phyloP scores from a whole-genome alignment of 164 flowering plant genomes.

The Euptelea pleiosperma region DNA sequence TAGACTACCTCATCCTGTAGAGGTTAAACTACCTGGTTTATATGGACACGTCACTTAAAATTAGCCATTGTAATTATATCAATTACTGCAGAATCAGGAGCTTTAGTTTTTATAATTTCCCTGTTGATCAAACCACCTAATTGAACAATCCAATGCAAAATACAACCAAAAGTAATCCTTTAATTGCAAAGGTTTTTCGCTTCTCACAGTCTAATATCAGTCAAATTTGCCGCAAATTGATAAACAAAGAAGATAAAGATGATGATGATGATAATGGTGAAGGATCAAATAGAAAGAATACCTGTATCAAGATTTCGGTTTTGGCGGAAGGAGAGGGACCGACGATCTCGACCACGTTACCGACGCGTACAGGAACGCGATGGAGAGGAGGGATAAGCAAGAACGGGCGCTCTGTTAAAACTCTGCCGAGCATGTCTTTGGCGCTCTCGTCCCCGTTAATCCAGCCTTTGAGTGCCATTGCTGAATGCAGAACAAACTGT shows the following conservation, averaged over 20 bases:
- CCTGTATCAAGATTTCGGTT: slow-evolving; percentile 71
- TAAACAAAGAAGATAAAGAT: background rate
- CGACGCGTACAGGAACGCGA: slow-evolving; percentile 71
- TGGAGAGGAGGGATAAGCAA: slow-evolving; percentile 63
- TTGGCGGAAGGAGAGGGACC: slow-evolving; percentile 91
- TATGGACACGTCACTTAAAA: no score
- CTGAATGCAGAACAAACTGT: background rate
- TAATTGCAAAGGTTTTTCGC: no score
- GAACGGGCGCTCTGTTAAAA: slow-evolving; percentile 44
- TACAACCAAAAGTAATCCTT: no score
- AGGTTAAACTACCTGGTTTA: no score
- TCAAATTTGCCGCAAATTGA: no score
- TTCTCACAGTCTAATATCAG: no score
- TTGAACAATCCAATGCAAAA: no score
- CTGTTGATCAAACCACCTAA: no score
- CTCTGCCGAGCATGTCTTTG: slow-evolving; percentile 51
- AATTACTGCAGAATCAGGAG: no score
- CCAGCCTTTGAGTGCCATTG: slow-evolving; percentile 40
- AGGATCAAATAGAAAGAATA: slow-evolving; percentile 8
- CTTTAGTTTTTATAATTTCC: no score
- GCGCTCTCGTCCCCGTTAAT: slow-evolving; percentile 63
- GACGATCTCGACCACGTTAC: slow-evolving; percentile 74
- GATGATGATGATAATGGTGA: background rate
- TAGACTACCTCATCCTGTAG: no score
- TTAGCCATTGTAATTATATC: no score